A percentile compares a stretch with the other conserved stretches of the same genome.
Evolutionary conservation across 2,329 filamentous ascomycete genomes (phyloP).

Genomic region (Ceratocystis variospora): DNA sequence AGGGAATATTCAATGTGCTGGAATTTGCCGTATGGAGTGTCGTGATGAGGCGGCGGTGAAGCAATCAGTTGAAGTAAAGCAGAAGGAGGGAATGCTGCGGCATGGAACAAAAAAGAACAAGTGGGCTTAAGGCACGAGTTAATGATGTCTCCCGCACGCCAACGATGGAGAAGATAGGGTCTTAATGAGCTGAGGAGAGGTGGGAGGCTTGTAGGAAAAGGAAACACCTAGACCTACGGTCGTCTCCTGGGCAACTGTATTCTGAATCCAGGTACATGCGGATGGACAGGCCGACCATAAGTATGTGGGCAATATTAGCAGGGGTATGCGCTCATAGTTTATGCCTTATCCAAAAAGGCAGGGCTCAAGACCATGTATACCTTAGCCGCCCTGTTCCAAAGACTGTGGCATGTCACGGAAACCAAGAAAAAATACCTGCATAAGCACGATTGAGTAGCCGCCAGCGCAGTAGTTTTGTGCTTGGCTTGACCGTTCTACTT

Average conservation of each 20-base stretch:
- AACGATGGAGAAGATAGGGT: constrained; percentile 8
- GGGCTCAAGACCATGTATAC: neutral
- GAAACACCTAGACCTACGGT: constrained; percentile 14
- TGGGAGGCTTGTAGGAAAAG: constrained; percentile 21
- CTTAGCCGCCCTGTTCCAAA: neutral
- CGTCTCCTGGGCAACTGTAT: constrained; percentile 1
- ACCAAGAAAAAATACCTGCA: neutral
- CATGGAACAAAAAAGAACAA: neutral
- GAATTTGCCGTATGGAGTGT: neutral
- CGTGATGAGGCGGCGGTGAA: neutral
- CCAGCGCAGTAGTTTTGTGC: neutral
- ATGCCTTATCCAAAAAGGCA: neutral
- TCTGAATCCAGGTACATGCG: neutral
- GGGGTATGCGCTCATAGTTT: neutral
- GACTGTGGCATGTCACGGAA: neutral
- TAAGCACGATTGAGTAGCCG: neutral
- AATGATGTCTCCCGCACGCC: neutral
- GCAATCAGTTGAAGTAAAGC: neutral
- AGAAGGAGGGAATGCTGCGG: neutral
- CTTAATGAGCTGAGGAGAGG: constrained; percentile 22
- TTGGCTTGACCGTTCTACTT: neutral
- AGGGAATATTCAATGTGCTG: neutral
- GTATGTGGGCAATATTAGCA: neutral
- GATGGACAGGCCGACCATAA: neutral
- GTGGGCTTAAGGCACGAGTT: neutral